These are phyloP conservation scores for Cladosporium colombiae DNA, from an alignment of 2,329 filamentous ascomycete species.

Conservation along the genomic window DNA sequence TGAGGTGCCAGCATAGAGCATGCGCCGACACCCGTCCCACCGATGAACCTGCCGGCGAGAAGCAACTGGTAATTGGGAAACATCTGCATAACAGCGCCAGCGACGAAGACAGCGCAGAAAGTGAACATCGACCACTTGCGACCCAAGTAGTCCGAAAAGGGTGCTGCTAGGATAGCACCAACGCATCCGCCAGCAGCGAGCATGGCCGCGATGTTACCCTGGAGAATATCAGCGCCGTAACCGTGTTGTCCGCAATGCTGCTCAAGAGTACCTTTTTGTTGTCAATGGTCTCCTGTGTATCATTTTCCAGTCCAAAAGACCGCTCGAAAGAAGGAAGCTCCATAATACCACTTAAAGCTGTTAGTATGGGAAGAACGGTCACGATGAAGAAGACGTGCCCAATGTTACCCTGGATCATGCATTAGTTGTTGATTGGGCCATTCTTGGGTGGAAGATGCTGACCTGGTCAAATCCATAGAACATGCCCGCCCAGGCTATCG, in stretches of 20 bases:
- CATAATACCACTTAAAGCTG: slow-evolving; percentile 24
- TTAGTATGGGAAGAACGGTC: too few relatives aligned
- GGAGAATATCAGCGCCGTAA: too few relatives aligned
- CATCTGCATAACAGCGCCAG: slow-evolving; percentile 26
- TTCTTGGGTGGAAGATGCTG: too few relatives aligned
- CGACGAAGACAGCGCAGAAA: slow-evolving; percentile 24
- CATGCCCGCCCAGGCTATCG: slow-evolving; percentile 23
- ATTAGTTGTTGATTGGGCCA: too few relatives aligned
- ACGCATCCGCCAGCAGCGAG: slow-evolving; percentile 26
- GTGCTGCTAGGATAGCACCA: slow-evolving; percentile 23
- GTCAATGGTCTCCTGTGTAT: slow-evolving; percentile 17
- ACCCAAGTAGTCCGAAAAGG: slow-evolving; percentile 23
- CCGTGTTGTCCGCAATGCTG: too few relatives aligned
- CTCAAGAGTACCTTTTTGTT: too few relatives aligned
- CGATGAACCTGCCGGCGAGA: slow-evolving; percentile 24
- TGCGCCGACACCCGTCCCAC: slow-evolving; percentile 25
- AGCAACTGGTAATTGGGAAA: slow-evolving; percentile 24
- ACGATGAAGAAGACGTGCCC: too few relatives aligned
- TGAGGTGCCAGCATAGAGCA: slow-evolving; percentile 25
- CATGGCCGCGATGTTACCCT: slow-evolving; percentile 26
- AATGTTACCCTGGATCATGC: too few relatives aligned
- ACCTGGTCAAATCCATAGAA: slow-evolving; percentile 26
- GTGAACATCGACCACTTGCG: slow-evolving; percentile 27
- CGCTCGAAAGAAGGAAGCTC: slow-evolving; percentile 24
- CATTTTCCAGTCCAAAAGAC: slow-evolving; percentile 22